Evolutionary conservation across 805 yeast genomes (phyloP).

Genomic region (Hanseniaspora taiwanica): DNA sequence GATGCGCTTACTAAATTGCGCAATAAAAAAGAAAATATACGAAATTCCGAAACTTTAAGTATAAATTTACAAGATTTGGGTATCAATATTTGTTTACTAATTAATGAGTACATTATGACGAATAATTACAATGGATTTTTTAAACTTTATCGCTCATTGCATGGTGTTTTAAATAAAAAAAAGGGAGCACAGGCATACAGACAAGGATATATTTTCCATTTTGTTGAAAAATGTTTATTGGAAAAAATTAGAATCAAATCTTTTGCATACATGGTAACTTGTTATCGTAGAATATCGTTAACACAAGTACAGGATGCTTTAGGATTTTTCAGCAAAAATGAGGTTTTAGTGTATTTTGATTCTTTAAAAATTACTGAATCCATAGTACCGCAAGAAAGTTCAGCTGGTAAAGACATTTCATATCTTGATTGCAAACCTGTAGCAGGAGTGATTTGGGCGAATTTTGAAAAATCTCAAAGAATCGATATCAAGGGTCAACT

Average conservation of each 20-base stretch:
- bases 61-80: slow-evolving; percentile 4
- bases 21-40: no score
- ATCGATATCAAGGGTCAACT: slow-evolving; percentile 87
- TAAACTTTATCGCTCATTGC: slow-evolving; percentile 27
- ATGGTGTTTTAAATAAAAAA: no score
- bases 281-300: slow-evolving; percentile 37
- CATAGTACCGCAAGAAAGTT: slow-evolving; percentile 18
- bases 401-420: slow-evolving; percentile 17
- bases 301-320: slow-evolving; percentile 28
- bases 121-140: slow-evolving; percentile 45
- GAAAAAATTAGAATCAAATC: slow-evolving; percentile 45
- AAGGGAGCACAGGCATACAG: no score
- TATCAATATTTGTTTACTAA: slow-evolving; percentile 18
- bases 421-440: slow-evolving; percentile 25
- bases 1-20: slow-evolving; percentile 1
- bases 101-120: slow-evolving; percentile 21
- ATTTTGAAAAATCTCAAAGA: slow-evolving; percentile 31
- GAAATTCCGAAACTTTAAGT: no score
- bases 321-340: slow-evolving; percentile 27
- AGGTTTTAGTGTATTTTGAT: slow-evolving; percentile 31
- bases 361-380: slow-evolving; percentile 26
- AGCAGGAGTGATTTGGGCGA: slow-evolving; percentile 24
- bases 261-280: slow-evolving; percentile 39
- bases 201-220: background rate
- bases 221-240: slow-evolving; percentile 38